Evolutionary conservation across 2,329 filamentous ascomycete genomes (phyloP).

Genomic region (Colletotrichum ledebouriae): DNA sequence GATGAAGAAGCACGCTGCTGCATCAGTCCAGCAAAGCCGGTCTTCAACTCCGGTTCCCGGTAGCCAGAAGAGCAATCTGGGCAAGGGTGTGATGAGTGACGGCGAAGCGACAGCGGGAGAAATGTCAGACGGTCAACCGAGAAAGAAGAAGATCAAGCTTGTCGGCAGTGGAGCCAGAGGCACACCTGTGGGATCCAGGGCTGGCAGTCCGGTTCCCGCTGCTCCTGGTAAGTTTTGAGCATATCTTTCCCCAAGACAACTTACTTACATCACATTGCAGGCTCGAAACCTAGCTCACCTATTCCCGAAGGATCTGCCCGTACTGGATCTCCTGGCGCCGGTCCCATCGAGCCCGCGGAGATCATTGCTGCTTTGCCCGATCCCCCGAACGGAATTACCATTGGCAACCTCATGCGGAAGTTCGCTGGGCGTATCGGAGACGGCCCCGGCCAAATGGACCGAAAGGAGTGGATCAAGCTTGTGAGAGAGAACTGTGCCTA

Average conservation of each 20-base stretch:
- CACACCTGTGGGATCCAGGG: slow-evolving; percentile 71
- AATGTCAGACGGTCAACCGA: slow-evolving; percentile 68
- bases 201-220: slow-evolving; percentile 69
- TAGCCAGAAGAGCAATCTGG: slow-evolving; percentile 58
- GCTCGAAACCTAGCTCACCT: slow-evolving; percentile 45
- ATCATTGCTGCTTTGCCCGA: slow-evolving; percentile 67
- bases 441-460: slow-evolving; percentile 64
- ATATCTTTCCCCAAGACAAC: neutral
- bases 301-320: slow-evolving; percentile 43
- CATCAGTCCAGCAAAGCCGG: slow-evolving; percentile 65
- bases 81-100: slow-evolving; percentile 76
- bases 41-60: slow-evolving; percentile 64
- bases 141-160: slow-evolving; percentile 68
- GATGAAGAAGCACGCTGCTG: slow-evolving; percentile 73
- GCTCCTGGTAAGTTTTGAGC: slow-evolving; percentile 52
- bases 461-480: slow-evolving; percentile 69
- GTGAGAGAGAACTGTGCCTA: slow-evolving; percentile 69
- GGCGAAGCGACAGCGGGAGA: slow-evolving; percentile 79
- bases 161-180: slow-evolving; percentile 59
- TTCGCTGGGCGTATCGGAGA: slow-evolving; percentile 68
- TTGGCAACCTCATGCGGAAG: slow-evolving; percentile 65
- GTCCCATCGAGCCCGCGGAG: slow-evolving; percentile 63
- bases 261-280: slow-evolving; percentile 23
- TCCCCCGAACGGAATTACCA: slow-evolving; percentile 64
- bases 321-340: slow-evolving; percentile 51